Evolutionary conservation across 441 rosid genomes (phyloP), one percentile per base, ranked within the genome.

Genomic region (Caryocar brasiliense): DNA sequence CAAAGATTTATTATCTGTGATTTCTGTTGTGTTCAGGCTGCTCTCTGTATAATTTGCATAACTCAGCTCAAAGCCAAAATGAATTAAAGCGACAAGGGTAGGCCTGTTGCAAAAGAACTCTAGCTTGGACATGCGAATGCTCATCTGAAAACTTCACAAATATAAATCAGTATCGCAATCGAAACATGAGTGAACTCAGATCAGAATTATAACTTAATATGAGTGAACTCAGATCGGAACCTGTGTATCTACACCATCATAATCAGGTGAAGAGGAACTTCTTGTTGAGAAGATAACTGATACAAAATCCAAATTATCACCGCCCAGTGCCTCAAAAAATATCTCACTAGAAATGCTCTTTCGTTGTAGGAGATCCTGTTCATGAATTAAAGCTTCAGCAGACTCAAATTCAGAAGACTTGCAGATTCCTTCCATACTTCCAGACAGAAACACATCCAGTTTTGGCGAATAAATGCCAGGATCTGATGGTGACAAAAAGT

Each of bases 101-200:
- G 91, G 98, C 61, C 99, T 79, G 85, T 79, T 86, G 79, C 85
- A 94, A 70, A 85, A 94, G 75, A 94, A 85, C 66, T 85, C 94
- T 64, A 94, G 75, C 66, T 80, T 83, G 74, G 98, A 90, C 99
- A 94, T 83, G 73, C 87, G 78, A 65, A 94, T 73, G 40, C 88
- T 78, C 98, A 94, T 90, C 99, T 90, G 95, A 56, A 59, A 69
- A 74, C 42, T 57, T 51, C 47, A 58, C 69, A 48, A 26, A 37
- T 49, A 75, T 19, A 19, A 23, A 47, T 80, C 66, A 74, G 72
- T 37, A 58, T 23, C 51, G 55, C 32, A 62, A 47, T 51, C 20
- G 4, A 27, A 50, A 18, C 24, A 35, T 25, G n/a, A n/a, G n/a
- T n/a, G n/a, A n/a, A n/a, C n/a, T n/a, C n/a, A n/a, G n/a, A n/a